These are phyloP conservation scores for Solanum clarkiae DNA, from an alignment of 257 asterid species.

Conservation along the genomic window DNA sequence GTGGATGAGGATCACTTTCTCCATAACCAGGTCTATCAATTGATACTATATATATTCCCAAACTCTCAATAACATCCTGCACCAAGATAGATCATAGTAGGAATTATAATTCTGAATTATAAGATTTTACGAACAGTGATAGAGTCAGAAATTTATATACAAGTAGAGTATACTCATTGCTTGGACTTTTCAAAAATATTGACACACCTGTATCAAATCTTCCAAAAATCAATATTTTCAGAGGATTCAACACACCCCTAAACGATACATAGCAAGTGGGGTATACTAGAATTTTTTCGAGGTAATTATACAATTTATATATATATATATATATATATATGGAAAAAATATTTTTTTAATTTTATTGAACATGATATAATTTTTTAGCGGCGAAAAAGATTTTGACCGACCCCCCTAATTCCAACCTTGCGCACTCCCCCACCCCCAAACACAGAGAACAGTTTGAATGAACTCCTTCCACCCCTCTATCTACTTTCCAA, in stretches of 20 bases:
- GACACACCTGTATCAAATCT: fast-evolving
- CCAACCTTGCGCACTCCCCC: too few relatives aligned
- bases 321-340: not conserved
- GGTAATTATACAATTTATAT: not conserved
- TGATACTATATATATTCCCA: not conserved
- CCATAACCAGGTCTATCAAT: not conserved
- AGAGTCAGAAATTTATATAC: not conserved
- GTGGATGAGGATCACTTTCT: not conserved
- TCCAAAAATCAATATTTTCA: not conserved
- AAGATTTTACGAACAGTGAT: not conserved
- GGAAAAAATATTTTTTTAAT: too few relatives aligned
- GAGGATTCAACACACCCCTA: not conserved
- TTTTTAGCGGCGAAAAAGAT: too few relatives aligned
- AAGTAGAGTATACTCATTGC: not conserved
- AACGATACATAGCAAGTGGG: not conserved
- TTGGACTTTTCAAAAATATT: not conserved
- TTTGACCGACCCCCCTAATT: too few relatives aligned
- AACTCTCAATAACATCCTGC: not conserved
- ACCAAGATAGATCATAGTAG: not conserved
- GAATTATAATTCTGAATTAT: not conserved
- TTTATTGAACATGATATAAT: too few relatives aligned
- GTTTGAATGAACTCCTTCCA: not conserved
- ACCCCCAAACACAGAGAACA: too few relatives aligned
- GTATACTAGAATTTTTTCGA: not conserved
- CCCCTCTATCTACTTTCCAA: not conserved